Evolutionary conservation across 2,329 filamentous ascomycete genomes (phyloP).

Genomic region (Verticillium dahliae): DNA sequence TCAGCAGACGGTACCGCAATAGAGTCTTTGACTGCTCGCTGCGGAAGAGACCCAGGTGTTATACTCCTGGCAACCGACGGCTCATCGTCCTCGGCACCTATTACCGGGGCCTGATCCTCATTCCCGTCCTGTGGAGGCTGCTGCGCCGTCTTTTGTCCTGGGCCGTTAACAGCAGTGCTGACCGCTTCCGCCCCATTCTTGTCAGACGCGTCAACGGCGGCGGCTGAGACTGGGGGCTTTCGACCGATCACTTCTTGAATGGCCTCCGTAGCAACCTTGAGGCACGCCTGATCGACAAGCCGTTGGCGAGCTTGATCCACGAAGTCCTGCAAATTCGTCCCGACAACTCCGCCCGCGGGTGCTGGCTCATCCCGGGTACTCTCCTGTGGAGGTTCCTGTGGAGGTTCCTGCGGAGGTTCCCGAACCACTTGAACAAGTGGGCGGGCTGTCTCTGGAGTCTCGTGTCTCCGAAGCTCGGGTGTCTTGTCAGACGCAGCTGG

Average conservation of each 20-base stretch:
- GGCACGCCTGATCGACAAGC: neutral
- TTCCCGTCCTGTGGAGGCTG: neutral
- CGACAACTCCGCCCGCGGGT: neutral
- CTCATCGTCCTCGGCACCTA: neutral
- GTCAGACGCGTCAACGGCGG: neutral
- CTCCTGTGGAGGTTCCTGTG: neutral
- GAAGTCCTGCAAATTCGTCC: neutral
- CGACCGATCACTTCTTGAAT: neutral
- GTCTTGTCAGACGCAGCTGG: neutral
- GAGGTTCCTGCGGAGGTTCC: neutral
- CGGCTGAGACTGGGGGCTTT: neutral
- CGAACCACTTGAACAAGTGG: neutral
- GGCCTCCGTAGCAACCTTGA: neutral
- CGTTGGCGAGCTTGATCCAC: neutral
- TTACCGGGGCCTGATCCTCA: neutral
- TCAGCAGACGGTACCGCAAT: no score
- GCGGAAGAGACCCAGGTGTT: neutral
- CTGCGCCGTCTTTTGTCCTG: neutral
- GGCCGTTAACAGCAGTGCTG: neutral
- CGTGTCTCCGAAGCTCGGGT: neutral
- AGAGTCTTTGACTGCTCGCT: no score
- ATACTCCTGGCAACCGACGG: neutral
- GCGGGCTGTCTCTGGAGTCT: neutral
- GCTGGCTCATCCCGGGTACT: neutral
- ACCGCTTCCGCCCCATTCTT: neutral